phyloP scores from a whole-genome alignment of 2,329 filamentous ascomycete genomes.

The Alternaria postmessia region DNA sequence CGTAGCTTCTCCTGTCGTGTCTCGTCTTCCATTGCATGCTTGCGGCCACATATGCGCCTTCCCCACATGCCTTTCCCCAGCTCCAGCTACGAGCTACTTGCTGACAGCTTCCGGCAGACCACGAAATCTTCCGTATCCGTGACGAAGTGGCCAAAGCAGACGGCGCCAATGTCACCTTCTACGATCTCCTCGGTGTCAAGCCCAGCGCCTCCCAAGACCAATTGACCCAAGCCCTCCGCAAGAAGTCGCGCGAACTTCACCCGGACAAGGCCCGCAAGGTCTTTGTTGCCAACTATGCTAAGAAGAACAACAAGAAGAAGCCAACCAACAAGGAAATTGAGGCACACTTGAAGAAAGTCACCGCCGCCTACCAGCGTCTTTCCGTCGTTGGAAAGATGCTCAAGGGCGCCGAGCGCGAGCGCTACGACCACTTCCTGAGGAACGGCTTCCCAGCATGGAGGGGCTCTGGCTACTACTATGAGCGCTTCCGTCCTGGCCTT shows the following conservation, averaged over 20 bases:
- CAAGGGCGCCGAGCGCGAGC: slow-evolving; percentile 77
- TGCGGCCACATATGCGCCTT: slow-evolving; percentile 14
- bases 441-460: slow-evolving; percentile 97
- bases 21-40: slow-evolving; percentile 10
- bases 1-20: slow-evolving; percentile 32
- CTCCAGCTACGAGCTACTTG: slow-evolving; percentile 17
- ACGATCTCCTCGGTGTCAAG: slow-evolving; percentile 84
- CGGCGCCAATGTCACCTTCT: slow-evolving; percentile 84
- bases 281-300: slow-evolving; percentile 73
- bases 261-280: slow-evolving; percentile 94
- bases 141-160: slow-evolving; percentile 83
- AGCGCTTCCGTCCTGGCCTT: slow-evolving; percentile 87
- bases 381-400: slow-evolving; percentile 87
- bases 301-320: slow-evolving; percentile 62
- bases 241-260: slow-evolving; percentile 82
- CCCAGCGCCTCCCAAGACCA: slow-evolving; percentile 81
- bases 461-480: slow-evolving; percentile 98
- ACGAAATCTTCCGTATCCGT: slow-evolving; percentile 95
- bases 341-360: slow-evolving; percentile 79
- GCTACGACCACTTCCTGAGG: slow-evolving; percentile 92
- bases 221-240: slow-evolving; percentile 92
- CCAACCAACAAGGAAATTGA: slow-evolving; percentile 79
- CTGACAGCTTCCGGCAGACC: slow-evolving; percentile 66
- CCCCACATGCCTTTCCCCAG: slow-evolving; percentile 18
- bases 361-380: slow-evolving; percentile 82